Base-by-base conservation (phyloP, 129 eudicot species). In the Lonicera japonica region DNA sequence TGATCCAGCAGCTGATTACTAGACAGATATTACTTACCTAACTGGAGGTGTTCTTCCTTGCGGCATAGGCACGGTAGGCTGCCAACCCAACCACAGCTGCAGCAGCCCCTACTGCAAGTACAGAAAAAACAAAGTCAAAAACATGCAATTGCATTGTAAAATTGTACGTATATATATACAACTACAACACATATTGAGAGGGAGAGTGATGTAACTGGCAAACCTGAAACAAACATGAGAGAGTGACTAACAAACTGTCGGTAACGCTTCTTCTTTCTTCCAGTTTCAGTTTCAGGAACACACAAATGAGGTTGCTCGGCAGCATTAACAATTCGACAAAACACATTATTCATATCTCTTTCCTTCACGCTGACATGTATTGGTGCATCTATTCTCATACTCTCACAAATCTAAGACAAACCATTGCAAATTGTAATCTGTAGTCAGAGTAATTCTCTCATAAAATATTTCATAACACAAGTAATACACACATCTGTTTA, bases 61-160 rank as follows among this genome's bases (percentile, higher is more conserved):
- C 48, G 73, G 88, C 80, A 74, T 86, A 89, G 23, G 84, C 76
- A 58, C 88, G 82, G 64, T 82, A 89, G 39, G 88, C 91, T 22
- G 86, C 82, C 70, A 86, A 34, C 48, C 84, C 91, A 82, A 89
- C 76, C 40, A 85, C 79, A 10, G 86, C 77, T 63, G 77, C 73
- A 68, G 95, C 91, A 78, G 88, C 84, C 63, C 86, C 90, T 57
- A 89, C 97, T 86, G 95, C 69, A 82, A 63, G 74, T 52, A 64
- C 23, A 40, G 22, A n/a, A 53, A 29, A 43, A 22, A 63, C 36
- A 6, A 63, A 18, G 50, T 61, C 17, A 64, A 36, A 21, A 66
- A 21, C 58, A 41, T 22, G 36, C 43, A 56, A 43, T 34, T 29
- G 20, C 20, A 21, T 10, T n/a, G 23, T 14, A 50, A 25, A 36